phyloP scores from a whole-genome alignment of 139 green algal species.

The Ettlia oleoabundans region DNA sequence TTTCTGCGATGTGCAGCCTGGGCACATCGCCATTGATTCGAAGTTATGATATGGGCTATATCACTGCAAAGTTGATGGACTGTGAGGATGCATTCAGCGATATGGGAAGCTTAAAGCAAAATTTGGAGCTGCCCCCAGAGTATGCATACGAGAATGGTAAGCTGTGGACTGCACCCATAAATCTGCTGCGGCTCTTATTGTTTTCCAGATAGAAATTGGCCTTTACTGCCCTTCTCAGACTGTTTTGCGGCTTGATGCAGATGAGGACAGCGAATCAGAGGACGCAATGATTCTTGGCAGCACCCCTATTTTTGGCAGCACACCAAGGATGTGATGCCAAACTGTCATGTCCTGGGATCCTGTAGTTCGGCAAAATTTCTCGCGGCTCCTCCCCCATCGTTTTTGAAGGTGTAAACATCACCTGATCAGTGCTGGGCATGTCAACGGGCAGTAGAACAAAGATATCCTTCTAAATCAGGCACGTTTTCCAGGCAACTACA shows the following conservation, averaged over 20 bases:
- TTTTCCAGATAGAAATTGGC: too few species aligned
- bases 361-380: too few species aligned
- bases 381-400: not conserved
- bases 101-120: conserved; percentile 67
- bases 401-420: too few species aligned
- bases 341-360: too few species aligned
- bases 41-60: conserved; percentile 83
- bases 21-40: conserved; percentile 67
- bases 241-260: not conserved
- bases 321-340: not conserved
- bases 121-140: conserved; percentile 64
- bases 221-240: too few species aligned
- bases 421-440: too few species aligned
- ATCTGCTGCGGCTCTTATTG: not conserved
- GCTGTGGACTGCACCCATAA: too few species aligned
- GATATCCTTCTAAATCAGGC: too few species aligned
- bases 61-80: conserved; percentile 72
- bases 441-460: too few species aligned
- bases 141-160: conserved; percentile 45
- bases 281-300: conserved; percentile 83
- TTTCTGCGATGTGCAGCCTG: conserved; percentile 46
- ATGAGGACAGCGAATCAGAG: conserved; percentile 68
- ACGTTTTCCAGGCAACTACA: too few species aligned
- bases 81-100: conserved; percentile 37
- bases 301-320: conserved; percentile 44